A percentile compares a stretch with the other conserved stretches of the same genome.
Evolutionary conservation across 1,284 basidiomycete genomes (phyloP).

Genomic region (Naganishia cerealis): DNA sequence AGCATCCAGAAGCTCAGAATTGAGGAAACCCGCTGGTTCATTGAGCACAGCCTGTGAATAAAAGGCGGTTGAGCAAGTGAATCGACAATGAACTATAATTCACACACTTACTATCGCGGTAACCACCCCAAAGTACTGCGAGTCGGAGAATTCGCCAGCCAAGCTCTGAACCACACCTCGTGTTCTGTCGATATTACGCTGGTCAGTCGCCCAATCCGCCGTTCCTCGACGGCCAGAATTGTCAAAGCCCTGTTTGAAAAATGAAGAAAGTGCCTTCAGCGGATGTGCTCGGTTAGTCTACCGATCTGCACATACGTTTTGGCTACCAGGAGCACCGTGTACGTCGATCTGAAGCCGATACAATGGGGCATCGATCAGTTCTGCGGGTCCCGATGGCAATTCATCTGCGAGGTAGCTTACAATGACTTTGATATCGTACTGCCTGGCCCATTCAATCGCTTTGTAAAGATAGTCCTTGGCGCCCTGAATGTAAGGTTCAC

Average conservation of each 20-base stretch:
- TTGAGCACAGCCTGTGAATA: slow-evolving; percentile 50
- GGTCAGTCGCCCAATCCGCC: slow-evolving; percentile 70
- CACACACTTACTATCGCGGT: slow-evolving; percentile 61
- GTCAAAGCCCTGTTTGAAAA: slow-evolving; percentile 60
- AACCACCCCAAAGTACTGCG: slow-evolving; percentile 64
- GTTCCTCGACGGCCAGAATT: slow-evolving; percentile 72
- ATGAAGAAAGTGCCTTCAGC: neutral
- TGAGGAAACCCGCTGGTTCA: slow-evolving; percentile 76
- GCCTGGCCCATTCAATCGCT: slow-evolving; percentile 75
- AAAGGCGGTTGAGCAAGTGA: neutral
- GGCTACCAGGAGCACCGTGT: slow-evolving; percentile 79
- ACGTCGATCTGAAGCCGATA: slow-evolving; percentile 43
- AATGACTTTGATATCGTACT: slow-evolving; percentile 75
- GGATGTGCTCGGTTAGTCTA: neutral
- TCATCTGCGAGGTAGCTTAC: slow-evolving; percentile 57
- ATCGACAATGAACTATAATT: neutral
- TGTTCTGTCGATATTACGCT: slow-evolving; percentile 69
- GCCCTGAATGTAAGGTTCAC: slow-evolving; percentile 81
- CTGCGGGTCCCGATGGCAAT: slow-evolving; percentile 42
- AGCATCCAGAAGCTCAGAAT: slow-evolving; percentile 60
- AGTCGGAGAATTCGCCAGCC: slow-evolving; percentile 45
- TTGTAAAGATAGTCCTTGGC: slow-evolving; percentile 56
- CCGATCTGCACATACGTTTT: slow-evolving; percentile 60
- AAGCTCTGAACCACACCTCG: slow-evolving; percentile 65
- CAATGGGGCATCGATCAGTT: neutral